Evolutionary conservation across 257 asterid species (phyloP).

Genomic region (Pogostemon cablin): DNA sequence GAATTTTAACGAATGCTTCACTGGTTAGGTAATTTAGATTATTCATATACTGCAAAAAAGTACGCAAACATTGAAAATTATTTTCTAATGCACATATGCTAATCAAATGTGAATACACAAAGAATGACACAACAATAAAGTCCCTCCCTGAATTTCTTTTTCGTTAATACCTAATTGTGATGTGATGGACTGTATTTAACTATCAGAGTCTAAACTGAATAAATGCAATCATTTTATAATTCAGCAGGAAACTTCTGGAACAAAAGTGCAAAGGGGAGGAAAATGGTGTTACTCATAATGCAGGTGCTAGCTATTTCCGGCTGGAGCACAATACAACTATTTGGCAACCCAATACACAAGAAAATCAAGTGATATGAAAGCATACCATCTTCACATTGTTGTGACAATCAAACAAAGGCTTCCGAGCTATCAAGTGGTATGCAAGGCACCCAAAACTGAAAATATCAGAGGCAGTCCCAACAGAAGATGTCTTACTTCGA

Average conservation of each 20-base stretch:
- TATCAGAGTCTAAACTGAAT: too few relatives aligned
- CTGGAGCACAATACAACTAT: constrained; percentile 13
- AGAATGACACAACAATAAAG: constrained; percentile 3
- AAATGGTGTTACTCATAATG: constrained; percentile 3
- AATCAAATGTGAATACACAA: background rate
- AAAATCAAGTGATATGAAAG: constrained; percentile 25
- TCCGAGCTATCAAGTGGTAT: constrained; percentile 93
- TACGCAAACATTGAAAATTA: constrained; percentile 34
- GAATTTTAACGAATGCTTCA: constrained; percentile 78
- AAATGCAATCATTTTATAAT: background rate
- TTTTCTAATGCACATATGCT: constrained; percentile 30
- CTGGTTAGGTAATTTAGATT: constrained; percentile 84
- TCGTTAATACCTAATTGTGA: too few relatives aligned
- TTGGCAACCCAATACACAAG: constrained; percentile 28
- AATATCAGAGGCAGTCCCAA: constrained; percentile 78
- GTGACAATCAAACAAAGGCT: constrained; percentile 95
- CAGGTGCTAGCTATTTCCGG: constrained; percentile 23
- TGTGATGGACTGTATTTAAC: too few relatives aligned
- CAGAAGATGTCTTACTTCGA: constrained; percentile 69
- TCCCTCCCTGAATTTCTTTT: too few relatives aligned
- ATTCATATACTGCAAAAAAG: constrained; percentile 82
- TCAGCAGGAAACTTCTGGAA: background rate
- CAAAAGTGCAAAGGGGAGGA: too few relatives aligned
- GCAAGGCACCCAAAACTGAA: constrained; percentile 97
- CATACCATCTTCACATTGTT: constrained; percentile 98